Evolutionary conservation across 208 protist species (phyloP).

Genomic region (Leishmania tropica): DNA sequence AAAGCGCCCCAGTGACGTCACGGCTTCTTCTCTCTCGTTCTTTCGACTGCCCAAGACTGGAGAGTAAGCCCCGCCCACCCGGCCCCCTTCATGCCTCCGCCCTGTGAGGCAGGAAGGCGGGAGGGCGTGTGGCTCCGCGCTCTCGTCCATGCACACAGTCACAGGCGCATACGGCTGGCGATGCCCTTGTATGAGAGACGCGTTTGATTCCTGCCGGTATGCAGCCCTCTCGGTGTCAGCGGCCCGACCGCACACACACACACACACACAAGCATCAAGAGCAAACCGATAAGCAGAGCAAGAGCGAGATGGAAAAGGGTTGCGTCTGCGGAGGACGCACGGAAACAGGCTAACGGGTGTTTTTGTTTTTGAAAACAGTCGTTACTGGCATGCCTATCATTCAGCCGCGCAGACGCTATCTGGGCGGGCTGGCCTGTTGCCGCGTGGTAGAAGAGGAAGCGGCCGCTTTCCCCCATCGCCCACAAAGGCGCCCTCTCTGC

Average conservation of each 20-base stretch:
- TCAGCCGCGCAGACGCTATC: not conserved
- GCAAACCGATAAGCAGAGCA: too few species aligned
- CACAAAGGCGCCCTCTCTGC: not conserved
- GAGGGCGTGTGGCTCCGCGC: not conserved
- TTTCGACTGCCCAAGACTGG: not conserved
- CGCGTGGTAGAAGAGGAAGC: not conserved
- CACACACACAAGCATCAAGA: not conserved
- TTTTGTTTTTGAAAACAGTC: not conserved
- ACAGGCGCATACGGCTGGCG: not conserved
- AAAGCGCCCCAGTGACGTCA: not conserved
- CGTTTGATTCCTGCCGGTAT: not conserved
- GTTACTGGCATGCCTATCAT: too few species aligned
- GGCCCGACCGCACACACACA: not conserved
- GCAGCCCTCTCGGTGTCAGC: not conserved
- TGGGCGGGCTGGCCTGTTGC: not conserved
- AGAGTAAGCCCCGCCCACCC: not conserved
- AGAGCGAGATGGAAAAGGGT: too few species aligned
- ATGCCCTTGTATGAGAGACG: not conserved
- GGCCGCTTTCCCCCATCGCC: not conserved
- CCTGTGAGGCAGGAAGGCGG: not conserved
- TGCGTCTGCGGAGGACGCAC: too few species aligned
- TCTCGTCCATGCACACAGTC: not conserved
- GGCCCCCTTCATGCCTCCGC: not conserved
- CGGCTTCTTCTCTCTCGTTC: not conserved
- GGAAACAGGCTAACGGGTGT: too few species aligned